Percentiles rank a stretch among this genome's conserved stretches.
phyloP scores from a whole-genome alignment of 2,329 filamentous ascomycete species.

The Colletotrichum cuscutae region DNA sequence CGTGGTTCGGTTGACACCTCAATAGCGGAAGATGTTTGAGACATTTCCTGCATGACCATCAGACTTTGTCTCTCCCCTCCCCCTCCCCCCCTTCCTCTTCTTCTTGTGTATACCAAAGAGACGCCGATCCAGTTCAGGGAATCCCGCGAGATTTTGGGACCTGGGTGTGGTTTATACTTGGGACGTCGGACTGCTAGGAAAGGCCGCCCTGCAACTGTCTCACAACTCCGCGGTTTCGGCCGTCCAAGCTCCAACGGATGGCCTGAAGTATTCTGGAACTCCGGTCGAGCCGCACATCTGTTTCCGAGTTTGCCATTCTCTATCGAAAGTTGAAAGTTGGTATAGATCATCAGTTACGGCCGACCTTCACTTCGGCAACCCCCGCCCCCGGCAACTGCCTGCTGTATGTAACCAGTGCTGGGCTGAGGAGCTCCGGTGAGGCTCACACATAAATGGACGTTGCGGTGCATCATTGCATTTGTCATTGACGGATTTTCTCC shows the following conservation, averaged over 20 bases:
- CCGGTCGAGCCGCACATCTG: conserved; percentile 23
- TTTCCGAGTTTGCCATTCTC: conserved; percentile 16
- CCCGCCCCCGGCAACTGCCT: not conserved
- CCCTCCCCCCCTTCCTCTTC: not conserved
- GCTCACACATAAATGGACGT: not conserved
- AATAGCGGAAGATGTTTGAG: not conserved
- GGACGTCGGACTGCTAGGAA: conserved; percentile 21
- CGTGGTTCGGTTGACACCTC: not conserved
- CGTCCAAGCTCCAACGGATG: conserved; percentile 14
- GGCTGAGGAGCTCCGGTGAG: not conserved
- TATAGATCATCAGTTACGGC: conserved; percentile 2
- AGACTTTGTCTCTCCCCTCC: not conserved
- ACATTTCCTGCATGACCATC: conserved; percentile 16
- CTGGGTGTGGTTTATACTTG: conserved; percentile 13
- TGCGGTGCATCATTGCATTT: conserved; percentile 9
- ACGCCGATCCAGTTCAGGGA: conserved; percentile 23
- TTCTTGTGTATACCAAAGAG: not conserved
- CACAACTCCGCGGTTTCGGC: conserved; percentile 26
- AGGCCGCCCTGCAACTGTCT: conserved; percentile 27
- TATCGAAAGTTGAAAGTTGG: not conserved
- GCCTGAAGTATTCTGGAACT: conserved; percentile 27
- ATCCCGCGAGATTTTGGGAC: conserved; percentile 14
- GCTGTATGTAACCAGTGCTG: not conserved
- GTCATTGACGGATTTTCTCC: conserved; percentile 27
- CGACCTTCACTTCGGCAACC: not conserved